Conservation (phyloP, 2,329 filamentous ascomycete species). For the Paecilomyces fulvus region DNA sequence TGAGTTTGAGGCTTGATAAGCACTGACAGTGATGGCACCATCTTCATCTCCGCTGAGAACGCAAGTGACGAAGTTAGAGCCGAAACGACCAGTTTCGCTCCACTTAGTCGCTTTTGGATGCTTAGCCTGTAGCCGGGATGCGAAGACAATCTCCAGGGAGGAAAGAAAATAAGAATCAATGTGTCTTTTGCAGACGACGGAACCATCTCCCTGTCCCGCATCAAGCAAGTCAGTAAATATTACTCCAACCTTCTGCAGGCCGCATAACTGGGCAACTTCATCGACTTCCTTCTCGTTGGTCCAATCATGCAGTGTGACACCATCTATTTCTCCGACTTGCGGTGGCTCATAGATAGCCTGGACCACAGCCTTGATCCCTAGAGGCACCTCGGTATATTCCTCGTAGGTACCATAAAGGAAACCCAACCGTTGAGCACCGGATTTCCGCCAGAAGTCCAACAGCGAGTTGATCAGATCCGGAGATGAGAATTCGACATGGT, state of each 20-base stretch:
- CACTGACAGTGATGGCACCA: constrained; percentile 77
- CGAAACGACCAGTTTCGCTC: constrained; percentile 90
- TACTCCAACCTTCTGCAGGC: constrained; percentile 79
- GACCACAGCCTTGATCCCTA: constrained; percentile 90
- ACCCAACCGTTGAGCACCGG: constrained; percentile 74
- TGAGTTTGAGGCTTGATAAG: constrained; percentile 92
- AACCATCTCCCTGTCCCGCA: constrained; percentile 70
- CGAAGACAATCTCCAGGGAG: constrained; percentile 84
- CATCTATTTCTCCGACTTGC: constrained; percentile 80
- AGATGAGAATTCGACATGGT: constrained; percentile 92
- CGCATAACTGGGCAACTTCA: constrained; percentile 70
- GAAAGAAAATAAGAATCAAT: constrained; percentile 91
- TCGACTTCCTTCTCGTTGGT: constrained; percentile 75
- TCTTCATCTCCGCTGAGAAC: constrained; percentile 87
- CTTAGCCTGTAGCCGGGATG: constrained; percentile 76
- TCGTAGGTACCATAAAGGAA: constrained; percentile 87
- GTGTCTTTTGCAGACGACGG: constrained; percentile 89
- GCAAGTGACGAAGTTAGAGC: constrained; percentile 95
- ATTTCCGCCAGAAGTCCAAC: constrained; percentile 83
- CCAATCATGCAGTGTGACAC: constrained; percentile 77
- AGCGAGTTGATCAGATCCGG: constrained; percentile 79
- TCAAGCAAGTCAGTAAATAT: constrained; percentile 92
- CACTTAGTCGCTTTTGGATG: constrained; percentile 89
- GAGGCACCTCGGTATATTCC: constrained; percentile 84
- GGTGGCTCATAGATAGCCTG: constrained; percentile 97